A percentile compares a stretch with the other conserved stretches of the same genome.
Evolutionary conservation across 768 basidiomycete genomes (phyloP).

Genomic region (Russula compacta): DNA sequence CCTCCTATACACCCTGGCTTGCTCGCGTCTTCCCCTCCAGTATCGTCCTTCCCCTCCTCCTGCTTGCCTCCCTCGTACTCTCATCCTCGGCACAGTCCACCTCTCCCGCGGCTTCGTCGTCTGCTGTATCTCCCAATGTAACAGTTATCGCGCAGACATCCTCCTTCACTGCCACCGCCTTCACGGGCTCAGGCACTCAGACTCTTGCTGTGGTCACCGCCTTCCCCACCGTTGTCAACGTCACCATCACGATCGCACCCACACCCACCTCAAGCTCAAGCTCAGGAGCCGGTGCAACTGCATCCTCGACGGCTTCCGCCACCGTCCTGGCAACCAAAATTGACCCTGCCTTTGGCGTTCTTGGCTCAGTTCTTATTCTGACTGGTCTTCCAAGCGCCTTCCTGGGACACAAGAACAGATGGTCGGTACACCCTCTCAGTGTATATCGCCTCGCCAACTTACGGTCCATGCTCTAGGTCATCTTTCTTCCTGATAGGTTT

Average conservation of each 20-base stretch:
- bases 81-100: slow-evolving; percentile 13
- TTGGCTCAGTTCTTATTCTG: slow-evolving; percentile 80
- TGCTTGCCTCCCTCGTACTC: slow-evolving; percentile 23
- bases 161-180: slow-evolving; percentile 39
- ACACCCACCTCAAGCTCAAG: slow-evolving; percentile 36
- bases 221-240: slow-evolving; percentile 53
- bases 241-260: slow-evolving; percentile 46
- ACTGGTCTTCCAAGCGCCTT: slow-evolving; percentile 86
- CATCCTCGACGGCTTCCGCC: slow-evolving; percentile 32
- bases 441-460: slow-evolving; percentile 16
- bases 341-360: slow-evolving; percentile 82
- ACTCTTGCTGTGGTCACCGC: slow-evolving; percentile 43
- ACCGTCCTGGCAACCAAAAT: slow-evolving; percentile 51
- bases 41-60: slow-evolving; percentile 18
- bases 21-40: slow-evolving; percentile 17
- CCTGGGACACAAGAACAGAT: slow-evolving; percentile 93
- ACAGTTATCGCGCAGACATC: slow-evolving; percentile 43
- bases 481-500: slow-evolving; percentile 91
- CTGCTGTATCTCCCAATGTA: slow-evolving; percentile 23
- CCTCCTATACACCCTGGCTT: slow-evolving; percentile 27
- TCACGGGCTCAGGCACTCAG: slow-evolving; percentile 35
- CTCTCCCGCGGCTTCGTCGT: slow-evolving; percentile 3
- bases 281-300: slow-evolving; percentile 26
- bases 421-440: slow-evolving; percentile 39
- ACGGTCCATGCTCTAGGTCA: slow-evolving; percentile 44